Evolutionary conservation across 1,284 basidiomycete genomes (phyloP), one percentile per base, ranked within the genome.

Genomic region (Entoloma clypeatum): DNA sequence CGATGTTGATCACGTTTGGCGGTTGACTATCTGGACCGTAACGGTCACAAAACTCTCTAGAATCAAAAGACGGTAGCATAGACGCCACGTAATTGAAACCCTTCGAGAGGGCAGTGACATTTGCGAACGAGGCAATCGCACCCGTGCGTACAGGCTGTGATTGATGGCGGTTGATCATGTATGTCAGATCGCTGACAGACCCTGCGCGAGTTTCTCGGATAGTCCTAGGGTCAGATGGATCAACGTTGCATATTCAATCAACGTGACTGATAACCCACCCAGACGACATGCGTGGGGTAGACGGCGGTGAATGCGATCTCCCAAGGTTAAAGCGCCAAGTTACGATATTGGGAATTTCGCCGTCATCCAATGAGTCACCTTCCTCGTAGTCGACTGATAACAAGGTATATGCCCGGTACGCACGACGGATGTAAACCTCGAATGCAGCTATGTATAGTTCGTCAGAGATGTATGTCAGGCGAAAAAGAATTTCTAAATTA

Each of bases 291-390:
- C 80, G 79, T 47, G 92, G 92, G 5, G 92, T 96, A 18, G 83
- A 76, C 0, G 92, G 88, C 36, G 92, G 88, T 5, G 85, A 86
- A 59, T 83, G 79, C 1, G 88, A 83, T 56, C 82, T 81, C 21
- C 91, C 88, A 38, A 97, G 76, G 64, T 92, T 93, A 77, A 98
- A 98, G 35, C 89, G 78, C 93, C 93, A 97, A 14, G 82, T 91
- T 21, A 95, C 75, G 39, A 87, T 78, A 50, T 80, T 79, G 6
- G 92, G 91, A 29, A 75, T 72, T 44, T 88, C 86, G 17, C 83
- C 86, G 51, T 92, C 85, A 51, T 90, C 87, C 22, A 77, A 57
- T 17, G 75, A 74, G 57, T 92, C 86, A 7, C 88, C 91, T 57
- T 92, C 88, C 57, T 95, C 91, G 59, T 95, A 95, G 63, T 98